phyloP scores from a whole-genome alignment of 345 rosid species.

The Pistacia vera region DNA sequence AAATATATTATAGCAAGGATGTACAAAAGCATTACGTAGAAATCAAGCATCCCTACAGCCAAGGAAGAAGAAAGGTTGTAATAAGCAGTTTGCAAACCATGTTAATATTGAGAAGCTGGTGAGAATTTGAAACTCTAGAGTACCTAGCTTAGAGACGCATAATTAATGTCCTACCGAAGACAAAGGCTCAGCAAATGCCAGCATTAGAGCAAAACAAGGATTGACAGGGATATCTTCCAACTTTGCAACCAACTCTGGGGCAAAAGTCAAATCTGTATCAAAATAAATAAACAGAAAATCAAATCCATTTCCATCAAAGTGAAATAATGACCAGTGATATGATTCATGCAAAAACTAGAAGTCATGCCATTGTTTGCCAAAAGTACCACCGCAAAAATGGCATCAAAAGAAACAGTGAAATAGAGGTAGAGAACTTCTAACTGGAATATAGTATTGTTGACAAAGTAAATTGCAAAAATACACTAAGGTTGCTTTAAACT shows the following conservation, averaged over 20 bases:
- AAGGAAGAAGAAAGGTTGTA: background rate
- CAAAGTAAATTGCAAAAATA: background rate
- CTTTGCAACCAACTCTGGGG: slow-evolving; percentile 51
- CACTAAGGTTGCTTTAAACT: background rate
- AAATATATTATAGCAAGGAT: background rate
- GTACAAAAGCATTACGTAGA: background rate
- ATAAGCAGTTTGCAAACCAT: background rate
- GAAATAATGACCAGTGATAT: background rate
- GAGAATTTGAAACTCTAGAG: background rate
- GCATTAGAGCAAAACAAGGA: slow-evolving; percentile 85
- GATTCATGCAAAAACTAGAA: background rate
- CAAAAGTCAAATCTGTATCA: slow-evolving; percentile 57
- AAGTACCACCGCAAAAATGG: slow-evolving; percentile 1
- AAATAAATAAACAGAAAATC: background rate
- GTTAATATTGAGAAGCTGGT: background rate
- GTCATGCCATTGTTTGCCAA: background rate
- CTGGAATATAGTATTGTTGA: background rate
- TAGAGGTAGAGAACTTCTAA: background rate
- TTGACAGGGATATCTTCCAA: slow-evolving; percentile 62
- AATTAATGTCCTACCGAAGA: slow-evolving; percentile 49
- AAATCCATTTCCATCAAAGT: background rate
- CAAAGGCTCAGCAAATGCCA: slow-evolving; percentile 77
- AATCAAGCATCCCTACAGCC: background rate
- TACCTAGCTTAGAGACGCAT: slow-evolving; percentile 6
- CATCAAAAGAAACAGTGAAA: background rate